Evolutionary conservation across 805 yeast species (phyloP).

Genomic region (Zygotorulaspora florentina): DNA sequence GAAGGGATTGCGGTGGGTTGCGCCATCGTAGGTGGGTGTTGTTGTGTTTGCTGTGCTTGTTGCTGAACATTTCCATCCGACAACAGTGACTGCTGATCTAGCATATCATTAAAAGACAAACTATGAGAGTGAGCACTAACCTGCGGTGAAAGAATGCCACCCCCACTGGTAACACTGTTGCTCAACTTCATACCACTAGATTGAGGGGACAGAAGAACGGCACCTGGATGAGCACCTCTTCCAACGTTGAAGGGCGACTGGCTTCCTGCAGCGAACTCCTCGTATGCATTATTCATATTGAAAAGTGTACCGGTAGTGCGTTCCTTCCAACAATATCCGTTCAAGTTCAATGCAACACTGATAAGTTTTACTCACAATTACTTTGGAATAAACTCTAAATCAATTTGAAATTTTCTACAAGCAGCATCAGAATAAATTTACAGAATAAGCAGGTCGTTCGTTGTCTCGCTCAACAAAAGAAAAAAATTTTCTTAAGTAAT

Average conservation of each 20-base stretch:
- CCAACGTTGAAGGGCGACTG: constrained; percentile 28
- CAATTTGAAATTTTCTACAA: neutral
- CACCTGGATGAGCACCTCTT: constrained; percentile 41
- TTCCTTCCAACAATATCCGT: neutral
- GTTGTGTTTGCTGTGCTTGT: constrained; percentile 8
- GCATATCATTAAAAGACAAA: constrained; percentile 22
- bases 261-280: constrained; percentile 25
- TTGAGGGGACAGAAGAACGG: constrained; percentile 37
- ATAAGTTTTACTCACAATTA: neutral
- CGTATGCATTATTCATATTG: constrained; percentile 17
- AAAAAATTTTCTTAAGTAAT: neutral
- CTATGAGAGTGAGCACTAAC: constrained; percentile 14
- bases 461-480: constrained; percentile 1
- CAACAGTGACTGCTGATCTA: constrained; percentile 22
- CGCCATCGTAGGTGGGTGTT: constrained; percentile 4
- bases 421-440: neutral
- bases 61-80: constrained; percentile 15
- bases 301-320: neutral
- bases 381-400: neutral
- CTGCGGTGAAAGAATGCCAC: constrained; percentile 15
- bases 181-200: constrained; percentile 22
- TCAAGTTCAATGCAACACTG: neutral
- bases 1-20: constrained; percentile 6
- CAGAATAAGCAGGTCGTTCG: neutral
- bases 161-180: constrained; percentile 16